Percentiles rank a stretch among this genome's conserved stretches.
These are phyloP conservation scores for Botryotinia globosa DNA, from an alignment of 2,329 filamentous ascomycete genomes.

Conservation along the genomic window DNA sequence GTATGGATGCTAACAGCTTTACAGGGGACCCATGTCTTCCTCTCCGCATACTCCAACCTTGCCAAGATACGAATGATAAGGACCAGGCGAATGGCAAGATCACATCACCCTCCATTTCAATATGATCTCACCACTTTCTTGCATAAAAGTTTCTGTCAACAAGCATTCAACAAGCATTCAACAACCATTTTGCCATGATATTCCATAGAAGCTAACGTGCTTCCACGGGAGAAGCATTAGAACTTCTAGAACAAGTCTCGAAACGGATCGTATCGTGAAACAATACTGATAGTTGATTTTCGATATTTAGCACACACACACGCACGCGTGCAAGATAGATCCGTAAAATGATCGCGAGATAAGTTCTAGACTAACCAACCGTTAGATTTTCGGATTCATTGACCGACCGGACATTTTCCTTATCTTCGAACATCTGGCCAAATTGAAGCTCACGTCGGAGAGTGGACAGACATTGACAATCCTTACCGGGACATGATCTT, in stretches of 20 bases:
- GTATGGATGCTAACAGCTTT: background rate
- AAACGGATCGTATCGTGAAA: background rate
- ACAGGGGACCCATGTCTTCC: background rate
- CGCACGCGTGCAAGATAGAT: background rate
- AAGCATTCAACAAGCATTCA: background rate
- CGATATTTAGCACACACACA: background rate
- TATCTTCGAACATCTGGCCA: slow-evolving; percentile 1
- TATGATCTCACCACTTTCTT: background rate
- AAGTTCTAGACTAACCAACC: background rate
- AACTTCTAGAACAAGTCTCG: background rate
- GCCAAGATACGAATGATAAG: slow-evolving; percentile 3
- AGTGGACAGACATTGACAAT: slow-evolving; percentile 1
- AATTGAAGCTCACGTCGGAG: background rate
- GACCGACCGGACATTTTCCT: background rate
- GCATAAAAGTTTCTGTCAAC: background rate
- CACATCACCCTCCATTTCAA: background rate
- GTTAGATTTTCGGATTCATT: background rate
- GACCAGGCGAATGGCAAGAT: background rate
- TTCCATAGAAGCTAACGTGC: background rate
- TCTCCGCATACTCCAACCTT: background rate
- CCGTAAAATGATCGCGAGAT: background rate
- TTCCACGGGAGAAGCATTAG: background rate
- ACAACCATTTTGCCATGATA: slow-evolving; percentile 1
- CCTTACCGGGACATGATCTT: background rate
- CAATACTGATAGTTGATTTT: background rate